Conservation (phyloP, 345 rosid species). For the Eucalyptus cloeziana region DNA sequence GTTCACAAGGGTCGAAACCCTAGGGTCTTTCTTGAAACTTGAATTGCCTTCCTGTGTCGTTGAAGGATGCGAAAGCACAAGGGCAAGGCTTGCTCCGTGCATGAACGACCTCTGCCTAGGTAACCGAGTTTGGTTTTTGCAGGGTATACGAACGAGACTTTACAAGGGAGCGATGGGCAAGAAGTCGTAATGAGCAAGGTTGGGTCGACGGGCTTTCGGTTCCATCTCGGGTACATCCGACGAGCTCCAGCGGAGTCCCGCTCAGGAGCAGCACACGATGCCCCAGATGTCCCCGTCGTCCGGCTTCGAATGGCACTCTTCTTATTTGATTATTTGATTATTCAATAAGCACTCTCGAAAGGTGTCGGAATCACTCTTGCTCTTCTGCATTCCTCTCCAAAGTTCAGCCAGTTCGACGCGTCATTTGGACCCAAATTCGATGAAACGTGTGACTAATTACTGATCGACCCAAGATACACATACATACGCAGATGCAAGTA, state of each 20-base stretch:
- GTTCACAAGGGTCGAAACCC: not conserved
- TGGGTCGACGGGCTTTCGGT: constrained; percentile 22
- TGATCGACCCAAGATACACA: not conserved
- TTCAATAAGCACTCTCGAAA: not conserved
- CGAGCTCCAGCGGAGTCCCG: constrained; percentile 17
- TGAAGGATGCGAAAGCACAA: not conserved
- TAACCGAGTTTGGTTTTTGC: not conserved
- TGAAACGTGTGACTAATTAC: not conserved
- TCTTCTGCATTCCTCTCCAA: not conserved
- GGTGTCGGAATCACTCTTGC: not conserved
- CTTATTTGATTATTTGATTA: not conserved
- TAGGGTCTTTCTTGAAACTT: not conserved
- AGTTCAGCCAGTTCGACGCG: not conserved
- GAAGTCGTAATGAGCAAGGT: not conserved
- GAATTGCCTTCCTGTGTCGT: not conserved
- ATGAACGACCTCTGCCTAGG: not conserved
- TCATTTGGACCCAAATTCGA: not conserved
- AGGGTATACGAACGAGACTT: not conserved
- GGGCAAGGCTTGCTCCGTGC: not conserved
- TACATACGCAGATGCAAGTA: not conserved
- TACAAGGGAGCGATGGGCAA: not conserved
- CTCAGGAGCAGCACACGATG: constrained; percentile 29
- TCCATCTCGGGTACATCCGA: constrained; percentile 26
- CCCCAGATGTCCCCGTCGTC: constrained; percentile 42
- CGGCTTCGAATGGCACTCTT: constrained; percentile 53